phyloP scores from a whole-genome alignment of 2,329 filamentous ascomycete species.

The Aureobasidium subglaciale region DNA sequence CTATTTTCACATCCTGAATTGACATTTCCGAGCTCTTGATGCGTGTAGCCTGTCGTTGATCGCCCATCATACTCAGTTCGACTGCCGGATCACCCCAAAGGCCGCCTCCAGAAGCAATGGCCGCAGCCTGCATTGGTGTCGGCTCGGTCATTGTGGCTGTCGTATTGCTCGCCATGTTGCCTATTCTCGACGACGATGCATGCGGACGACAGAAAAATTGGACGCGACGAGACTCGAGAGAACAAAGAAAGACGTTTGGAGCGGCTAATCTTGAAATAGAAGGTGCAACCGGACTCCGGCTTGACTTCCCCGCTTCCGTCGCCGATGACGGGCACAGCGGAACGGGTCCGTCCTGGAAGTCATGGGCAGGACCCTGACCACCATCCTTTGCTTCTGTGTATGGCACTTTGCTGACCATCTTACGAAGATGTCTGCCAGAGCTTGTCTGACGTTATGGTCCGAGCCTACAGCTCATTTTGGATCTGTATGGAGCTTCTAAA shows the following conservation, averaged over 20 bases:
- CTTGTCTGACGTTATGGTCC: background rate
- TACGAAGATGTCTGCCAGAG: too few species aligned
- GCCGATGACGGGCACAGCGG: background rate
- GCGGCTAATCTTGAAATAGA: background rate
- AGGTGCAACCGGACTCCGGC: background rate
- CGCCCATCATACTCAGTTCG: background rate
- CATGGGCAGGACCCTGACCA: background rate
- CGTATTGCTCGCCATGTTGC: background rate
- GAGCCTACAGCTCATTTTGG: too few species aligned
- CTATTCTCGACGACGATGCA: background rate
- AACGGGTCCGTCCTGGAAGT: background rate
- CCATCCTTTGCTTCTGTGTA: too few species aligned
- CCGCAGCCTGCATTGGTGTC: slow-evolving; percentile 2
- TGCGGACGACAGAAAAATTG: background rate
- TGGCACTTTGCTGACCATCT: too few species aligned
- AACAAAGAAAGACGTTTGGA: background rate
- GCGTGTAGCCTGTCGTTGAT: background rate
- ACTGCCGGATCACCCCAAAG: slow-evolving; percentile 9
- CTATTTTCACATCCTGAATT: background rate
- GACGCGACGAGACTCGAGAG: background rate
- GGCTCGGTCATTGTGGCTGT: background rate
- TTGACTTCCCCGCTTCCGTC: background rate
- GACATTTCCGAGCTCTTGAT: background rate
- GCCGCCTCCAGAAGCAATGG: slow-evolving; percentile 8
- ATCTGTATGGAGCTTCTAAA: too few species aligned